These are phyloP conservation scores for Clonostachys solani DNA, from an alignment of 2,329 filamentous ascomycete genomes.

Conservation along the genomic window DNA sequence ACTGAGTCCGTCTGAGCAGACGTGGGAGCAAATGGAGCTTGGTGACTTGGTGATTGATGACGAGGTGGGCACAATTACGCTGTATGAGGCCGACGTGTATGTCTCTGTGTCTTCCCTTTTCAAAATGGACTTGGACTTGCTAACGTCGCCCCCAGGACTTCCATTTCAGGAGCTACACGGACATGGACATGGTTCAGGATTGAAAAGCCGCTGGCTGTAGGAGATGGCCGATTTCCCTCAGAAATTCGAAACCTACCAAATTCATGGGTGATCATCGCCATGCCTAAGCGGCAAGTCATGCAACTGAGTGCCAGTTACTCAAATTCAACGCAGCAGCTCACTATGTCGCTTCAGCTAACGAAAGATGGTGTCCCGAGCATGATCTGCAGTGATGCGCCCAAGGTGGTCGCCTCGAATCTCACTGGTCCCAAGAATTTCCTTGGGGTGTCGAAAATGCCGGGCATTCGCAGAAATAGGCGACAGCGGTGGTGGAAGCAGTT, in stretches of 20 bases:
- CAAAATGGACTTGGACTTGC: neutral
- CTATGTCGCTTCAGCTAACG: conserved; percentile 10
- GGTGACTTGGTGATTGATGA: neutral
- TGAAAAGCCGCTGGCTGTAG: neutral
- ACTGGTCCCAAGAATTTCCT: neutral
- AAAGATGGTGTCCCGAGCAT: conserved; percentile 14
- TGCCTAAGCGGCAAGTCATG: neutral
- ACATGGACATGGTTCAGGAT: neutral
- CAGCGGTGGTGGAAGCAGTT: conserved; percentile 8
- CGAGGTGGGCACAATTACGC: neutral
- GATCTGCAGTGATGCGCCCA: conserved; percentile 8
- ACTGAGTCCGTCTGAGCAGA: neutral
- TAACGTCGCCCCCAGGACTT: neutral
- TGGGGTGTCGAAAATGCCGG: neutral
- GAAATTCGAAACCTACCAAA: neutral
- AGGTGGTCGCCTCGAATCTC: neutral
- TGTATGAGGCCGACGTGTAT: neutral
- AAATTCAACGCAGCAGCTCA: conserved; percentile 2
- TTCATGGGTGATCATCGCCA: neutral
- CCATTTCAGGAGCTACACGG: neutral
- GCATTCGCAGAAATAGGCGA: neutral
- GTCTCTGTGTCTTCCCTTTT: neutral
- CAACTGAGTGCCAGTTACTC: neutral
- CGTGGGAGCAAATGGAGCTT: neutral
- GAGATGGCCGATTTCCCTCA: neutral